Evolutionary conservation across 2,329 filamentous ascomycete genomes (phyloP).

Genomic region (Bipolaris gigantea): DNA sequence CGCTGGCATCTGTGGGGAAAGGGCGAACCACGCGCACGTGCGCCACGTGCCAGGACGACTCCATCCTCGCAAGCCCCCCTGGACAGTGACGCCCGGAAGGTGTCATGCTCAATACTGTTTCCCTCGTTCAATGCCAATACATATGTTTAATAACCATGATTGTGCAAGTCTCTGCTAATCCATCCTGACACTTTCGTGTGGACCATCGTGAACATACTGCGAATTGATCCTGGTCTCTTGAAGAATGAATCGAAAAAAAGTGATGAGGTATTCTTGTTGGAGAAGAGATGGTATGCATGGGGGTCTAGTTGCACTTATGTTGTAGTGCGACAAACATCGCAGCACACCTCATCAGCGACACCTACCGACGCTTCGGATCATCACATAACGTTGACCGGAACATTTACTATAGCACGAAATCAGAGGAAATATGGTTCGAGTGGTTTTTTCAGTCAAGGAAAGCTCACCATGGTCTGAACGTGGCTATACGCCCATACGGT

Average conservation of each 20-base stretch:
- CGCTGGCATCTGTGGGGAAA: slow-evolving; percentile 36
- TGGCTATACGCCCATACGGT: background rate
- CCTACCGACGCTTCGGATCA: background rate
- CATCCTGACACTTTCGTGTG: background rate
- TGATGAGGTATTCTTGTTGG: background rate
- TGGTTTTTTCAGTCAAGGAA: too few relatives aligned
- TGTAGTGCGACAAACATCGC: background rate
- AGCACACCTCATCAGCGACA: too few relatives aligned
- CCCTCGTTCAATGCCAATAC: background rate
- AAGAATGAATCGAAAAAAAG: background rate
- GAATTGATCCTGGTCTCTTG: background rate
- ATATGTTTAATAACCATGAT: background rate
- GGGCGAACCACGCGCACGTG: slow-evolving; percentile 30
- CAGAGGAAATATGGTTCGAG: background rate
- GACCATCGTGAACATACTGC: background rate
- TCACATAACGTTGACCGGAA: background rate
- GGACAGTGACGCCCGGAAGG: background rate
- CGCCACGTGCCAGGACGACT: slow-evolving; percentile 20
- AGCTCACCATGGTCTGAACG: too few relatives aligned
- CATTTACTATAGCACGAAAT: background rate
- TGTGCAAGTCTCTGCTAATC: background rate
- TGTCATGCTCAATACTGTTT: background rate
- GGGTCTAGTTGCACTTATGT: background rate
- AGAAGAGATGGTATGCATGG: background rate
- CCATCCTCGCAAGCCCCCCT: background rate